Evolutionary conservation across 2,329 filamentous ascomycete genomes (phyloP), one percentile per base, ranked within the genome.

Genomic region (Pleoardoris graminearum): DNA sequence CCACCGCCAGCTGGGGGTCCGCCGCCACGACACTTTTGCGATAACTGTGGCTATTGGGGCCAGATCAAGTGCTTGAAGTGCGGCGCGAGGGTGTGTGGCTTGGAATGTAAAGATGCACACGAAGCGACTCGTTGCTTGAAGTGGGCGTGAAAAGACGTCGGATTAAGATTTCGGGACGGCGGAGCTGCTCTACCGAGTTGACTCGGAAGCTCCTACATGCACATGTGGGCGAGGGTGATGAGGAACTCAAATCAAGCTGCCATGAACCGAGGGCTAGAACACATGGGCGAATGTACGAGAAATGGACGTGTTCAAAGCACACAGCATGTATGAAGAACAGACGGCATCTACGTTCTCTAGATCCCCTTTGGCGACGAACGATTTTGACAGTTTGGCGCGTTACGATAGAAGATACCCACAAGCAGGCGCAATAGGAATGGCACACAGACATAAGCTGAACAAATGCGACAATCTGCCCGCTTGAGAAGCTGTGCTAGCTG

Each of bases 11-110:
- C 68, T 3, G 62, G 63, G 14, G 74, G 68, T 8, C 86, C 87
- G 2, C 76, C 77, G 41, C 73, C 75, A 48, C 79, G 88, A 53
- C 76, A 77, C 30, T 93, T 92, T 70, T 93, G 89, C 73, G 87
- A 87, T 67, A 84, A 91, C 27, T 93, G 89, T 67, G 89, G 89
- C 12, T 92, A 91, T 73, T 92, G 89, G 89, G 89, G 89, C 2
- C 78, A 85, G 35, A 85, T 90, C 39, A 82, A 81, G 71, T 93
- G 89, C 75, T 82, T 86, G 70, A 90, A 88, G 76, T 93, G 89
- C 73, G 88, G 88, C n/a, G 83, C 82, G 39, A 80, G 86, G 63
- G 85, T 90, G n/a, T 93, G 89, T 70, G 88, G 88, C 33, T 72
- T 92, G 60, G 86, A 89, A 53, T 92, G 89, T 65, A 79, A 91